Conservation (phyloP, 495 filamentous ascomycete species). For the Letharia lupina region DNA sequence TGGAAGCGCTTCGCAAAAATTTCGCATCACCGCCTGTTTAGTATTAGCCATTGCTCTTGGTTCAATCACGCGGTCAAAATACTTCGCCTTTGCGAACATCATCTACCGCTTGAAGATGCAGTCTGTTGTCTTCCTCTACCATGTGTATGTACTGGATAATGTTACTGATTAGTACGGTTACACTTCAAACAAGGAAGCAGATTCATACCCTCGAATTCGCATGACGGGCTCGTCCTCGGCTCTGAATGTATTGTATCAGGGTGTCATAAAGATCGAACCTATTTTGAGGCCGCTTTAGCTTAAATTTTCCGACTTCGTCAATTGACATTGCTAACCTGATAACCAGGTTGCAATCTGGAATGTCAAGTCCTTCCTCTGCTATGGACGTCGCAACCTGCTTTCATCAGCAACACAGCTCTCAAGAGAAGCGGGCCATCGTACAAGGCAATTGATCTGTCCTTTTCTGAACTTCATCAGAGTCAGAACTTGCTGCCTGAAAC, state of each 20-base stretch:
- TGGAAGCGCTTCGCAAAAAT: slow-evolving; percentile 68
- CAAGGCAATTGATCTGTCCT: slow-evolving; percentile 75
- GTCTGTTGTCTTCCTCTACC: slow-evolving; percentile 57
- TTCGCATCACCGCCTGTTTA: slow-evolving; percentile 45
- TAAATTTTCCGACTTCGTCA: background rate
- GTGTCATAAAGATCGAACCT: slow-evolving; percentile 81
- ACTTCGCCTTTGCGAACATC: slow-evolving; percentile 48
- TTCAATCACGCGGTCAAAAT: background rate
- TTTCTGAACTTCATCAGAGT: slow-evolving; percentile 69
- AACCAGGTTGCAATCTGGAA: slow-evolving; percentile 89
- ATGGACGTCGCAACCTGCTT: slow-evolving; percentile 68
- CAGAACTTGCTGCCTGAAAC: slow-evolving; percentile 66
- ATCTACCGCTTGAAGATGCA: slow-evolving; percentile 46
- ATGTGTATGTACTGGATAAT: slow-evolving; percentile 67
- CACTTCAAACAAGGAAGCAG: slow-evolving; percentile 23
- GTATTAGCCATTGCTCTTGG: background rate
- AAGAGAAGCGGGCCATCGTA: slow-evolving; percentile 28
- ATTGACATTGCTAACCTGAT: slow-evolving; percentile 42
- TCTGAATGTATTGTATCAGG: slow-evolving; percentile 93
- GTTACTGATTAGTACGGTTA: background rate
- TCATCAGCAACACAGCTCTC: slow-evolving; percentile 68
- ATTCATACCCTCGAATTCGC: slow-evolving; percentile 44
- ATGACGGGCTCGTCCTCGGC: slow-evolving; percentile 79
- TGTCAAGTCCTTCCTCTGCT: slow-evolving; percentile 91
- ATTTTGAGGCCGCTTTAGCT: slow-evolving; percentile 26